Evolutionary conservation across 106 monocot genomes (phyloP), one percentile per base, ranked within the genome.

Genomic region (Triglochin maritima): DNA sequence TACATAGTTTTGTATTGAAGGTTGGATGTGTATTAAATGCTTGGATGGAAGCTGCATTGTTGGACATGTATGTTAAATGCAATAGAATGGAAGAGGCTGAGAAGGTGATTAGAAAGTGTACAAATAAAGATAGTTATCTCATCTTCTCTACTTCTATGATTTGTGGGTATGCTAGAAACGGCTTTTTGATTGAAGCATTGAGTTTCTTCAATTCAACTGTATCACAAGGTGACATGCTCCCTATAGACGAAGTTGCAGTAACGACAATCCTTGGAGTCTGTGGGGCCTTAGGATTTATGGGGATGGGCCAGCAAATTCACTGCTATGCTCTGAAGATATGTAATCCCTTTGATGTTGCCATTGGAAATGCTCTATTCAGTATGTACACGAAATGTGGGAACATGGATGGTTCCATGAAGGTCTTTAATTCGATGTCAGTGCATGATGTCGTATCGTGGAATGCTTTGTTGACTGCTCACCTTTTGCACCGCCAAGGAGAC

Each of bases 361-460:
- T 82, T 11, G 65, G 77, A 7, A 98, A 98, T 77, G 78, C 88
- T n/a, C 7, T 88, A 3, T 46, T 86, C 12, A 82, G 80, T 53
- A 84, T 98, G 88, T 91, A 91, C 69, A 78, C 88, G 9, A 98
- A 83, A 63, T 88, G 96, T 70, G 85, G 90, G 3, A 54, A 77
- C 52, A 67, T 88, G 66, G 81, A 81, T 47, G 65, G 72, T 59
- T 80, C 91, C 13, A 57, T 78, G 17, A 73, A 11, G 29, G 11
- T 77, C 63, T 98, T 98, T 74, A 17, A 74, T 74, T 75, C 59
- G 65, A 91, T 98, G 88, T 69, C 66, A 46, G 54, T 13, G 6
- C 76, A 51, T 68, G 86, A 98, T 53, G 52, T 72, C 16, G 82
- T 82, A 5, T 82, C 96, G n/a, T 88, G 85, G 88, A 98, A 98